Evolutionary conservation across 2,329 filamentous ascomycete species (phyloP), one percentile per base, ranked within the genome.

Genomic region (Fusarium redolens): DNA sequence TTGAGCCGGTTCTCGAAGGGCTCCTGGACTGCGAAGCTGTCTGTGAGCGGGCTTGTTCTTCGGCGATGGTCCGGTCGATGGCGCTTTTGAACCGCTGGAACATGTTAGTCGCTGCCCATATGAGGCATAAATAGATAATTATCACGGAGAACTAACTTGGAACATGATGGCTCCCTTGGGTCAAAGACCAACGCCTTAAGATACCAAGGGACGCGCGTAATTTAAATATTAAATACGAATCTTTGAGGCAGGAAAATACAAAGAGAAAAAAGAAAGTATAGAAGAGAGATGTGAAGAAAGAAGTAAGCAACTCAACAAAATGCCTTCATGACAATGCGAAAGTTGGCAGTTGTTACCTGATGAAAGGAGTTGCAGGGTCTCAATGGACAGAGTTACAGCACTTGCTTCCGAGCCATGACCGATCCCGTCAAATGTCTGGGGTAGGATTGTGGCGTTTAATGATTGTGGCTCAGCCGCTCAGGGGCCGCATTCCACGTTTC

Each of bases 61-160:
- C 94, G 78, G 94, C 93, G 78, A 98, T 96, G 78, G 92, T 92
- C 77, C 91, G 91, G 81, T 97, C 93, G 81, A 97, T 94, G 67
- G 92, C 93, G 78, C 92, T 93, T 84, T 94, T 93, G 77, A 97
- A 86, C 86, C 93, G 90, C 93, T 96, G 80, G 22, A 18, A 40
- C n/a, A 20, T 45, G 64, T 74, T 6, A 74, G 71, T 20, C 31
- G 8, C 8, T 20, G 17, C 8, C 6, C 18, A 31, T 18, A 8
- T 8, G 20, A 41, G 8, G 18, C 13, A 22, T 4, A 30, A 12
- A 11, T 4, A 51, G 18, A 40, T 18, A 44, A 17, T 37, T 44
- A 12, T 31, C 48, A 54, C 28, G 33, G 28, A 43, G 43, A 50
- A 77, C 79, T 69, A 33, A 81, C 79, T 72, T 81, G 79, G 59